Evolutionary conservation across 2,329 filamentous ascomycete genomes (phyloP).

Genomic region (Aspergillus luchuensis): DNA sequence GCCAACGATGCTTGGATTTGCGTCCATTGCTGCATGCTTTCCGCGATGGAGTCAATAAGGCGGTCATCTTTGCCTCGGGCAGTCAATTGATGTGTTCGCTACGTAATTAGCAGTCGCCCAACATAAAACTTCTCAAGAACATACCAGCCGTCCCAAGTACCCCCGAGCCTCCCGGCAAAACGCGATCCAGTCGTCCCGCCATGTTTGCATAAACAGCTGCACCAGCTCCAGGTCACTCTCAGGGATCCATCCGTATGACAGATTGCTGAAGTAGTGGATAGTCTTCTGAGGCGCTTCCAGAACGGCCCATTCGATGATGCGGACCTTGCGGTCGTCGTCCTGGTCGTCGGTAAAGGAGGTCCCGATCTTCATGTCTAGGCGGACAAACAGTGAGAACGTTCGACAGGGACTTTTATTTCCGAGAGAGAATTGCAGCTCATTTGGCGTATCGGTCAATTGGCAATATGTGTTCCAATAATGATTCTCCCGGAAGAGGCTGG

Average conservation of each 20-base stretch:
- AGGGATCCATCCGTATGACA: slow-evolving; percentile 19
- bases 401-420: slow-evolving; percentile 17
- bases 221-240: slow-evolving; percentile 19
- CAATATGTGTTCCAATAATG: slow-evolving; percentile 15
- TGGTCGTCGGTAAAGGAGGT: neutral
- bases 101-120: neutral
- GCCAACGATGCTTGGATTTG: slow-evolving; percentile 15
- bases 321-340: slow-evolving; percentile 2
- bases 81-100: slow-evolving; percentile 19
- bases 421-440: slow-evolving; percentile 16
- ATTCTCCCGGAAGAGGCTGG: slow-evolving; percentile 20
- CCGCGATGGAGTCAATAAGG: slow-evolving; percentile 18
- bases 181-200: slow-evolving; percentile 18
- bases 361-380: slow-evolving; percentile 8
- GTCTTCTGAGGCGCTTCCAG: slow-evolving; percentile 18
- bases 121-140: neutral
- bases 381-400: slow-evolving; percentile 20
- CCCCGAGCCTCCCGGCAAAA: slow-evolving; percentile 18
- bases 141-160: slow-evolving; percentile 14
- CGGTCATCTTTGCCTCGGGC: slow-evolving; percentile 17
- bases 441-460: slow-evolving; percentile 13
- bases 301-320: slow-evolving; percentile 18
- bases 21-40: slow-evolving; percentile 20
- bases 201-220: slow-evolving; percentile 18
- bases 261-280: slow-evolving; percentile 20